phyloP scores from a whole-genome alignment of 371 early-diverging fungal species.

The Batkoa obscura region DNA sequence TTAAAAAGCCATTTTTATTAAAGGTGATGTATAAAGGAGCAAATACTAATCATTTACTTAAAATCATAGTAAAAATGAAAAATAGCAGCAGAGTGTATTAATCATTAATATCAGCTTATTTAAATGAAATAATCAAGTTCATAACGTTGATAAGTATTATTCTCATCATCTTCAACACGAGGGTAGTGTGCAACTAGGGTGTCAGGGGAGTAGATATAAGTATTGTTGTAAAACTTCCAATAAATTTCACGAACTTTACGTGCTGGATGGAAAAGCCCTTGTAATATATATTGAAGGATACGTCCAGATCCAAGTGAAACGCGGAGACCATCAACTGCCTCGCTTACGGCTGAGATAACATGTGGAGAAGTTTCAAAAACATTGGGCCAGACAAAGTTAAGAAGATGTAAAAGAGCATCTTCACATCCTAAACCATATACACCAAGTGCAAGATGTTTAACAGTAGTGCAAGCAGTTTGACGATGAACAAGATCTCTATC shows the following conservation, averaged over 20 bases:
- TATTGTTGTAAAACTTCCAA: conserved; percentile 91
- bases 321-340: conserved; percentile 86
- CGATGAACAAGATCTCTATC: conserved; percentile 95
- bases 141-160: conserved; percentile 48
- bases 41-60: too few species aligned
- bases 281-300: conserved; percentile 71
- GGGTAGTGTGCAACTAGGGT: conserved; percentile 82
- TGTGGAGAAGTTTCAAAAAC: conserved; percentile 94
- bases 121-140: conserved; percentile 30
- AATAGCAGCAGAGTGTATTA: background rate
- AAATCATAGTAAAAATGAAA: background rate
- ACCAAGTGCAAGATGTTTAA: conserved; percentile 78
- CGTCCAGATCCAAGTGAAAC: conserved; percentile 74
- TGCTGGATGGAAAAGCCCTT: conserved; percentile 97
- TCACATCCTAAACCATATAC: conserved; percentile 84
- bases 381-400: conserved; percentile 95
- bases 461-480: conserved; percentile 86
- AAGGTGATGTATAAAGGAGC: too few species aligned
- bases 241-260: conserved; percentile 87
- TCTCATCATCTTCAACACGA: conserved; percentile 58
- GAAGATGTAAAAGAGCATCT: conserved; percentile 78
- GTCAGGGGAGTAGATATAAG: conserved; percentile 87
- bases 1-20: too few species aligned
- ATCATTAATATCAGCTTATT: background rate
- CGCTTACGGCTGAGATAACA: conserved; percentile 91